Conservation (phyloP, 1,284 basidiomycete genomes). For the Cutaneotrichosporon sp. region DNA sequence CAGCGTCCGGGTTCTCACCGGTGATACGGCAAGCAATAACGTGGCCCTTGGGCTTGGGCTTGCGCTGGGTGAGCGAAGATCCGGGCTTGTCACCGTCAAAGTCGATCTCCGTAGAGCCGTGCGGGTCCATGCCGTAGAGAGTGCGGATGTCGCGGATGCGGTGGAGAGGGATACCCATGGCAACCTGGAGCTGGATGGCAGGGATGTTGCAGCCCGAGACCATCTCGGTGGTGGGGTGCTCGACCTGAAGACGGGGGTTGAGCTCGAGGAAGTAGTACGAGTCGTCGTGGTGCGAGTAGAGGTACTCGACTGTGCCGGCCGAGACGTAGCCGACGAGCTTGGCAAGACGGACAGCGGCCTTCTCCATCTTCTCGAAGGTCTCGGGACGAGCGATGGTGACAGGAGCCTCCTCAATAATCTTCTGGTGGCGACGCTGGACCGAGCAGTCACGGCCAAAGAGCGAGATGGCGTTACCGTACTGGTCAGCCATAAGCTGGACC, state of each 20-base stretch:
- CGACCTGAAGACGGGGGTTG: constrained; percentile 99
- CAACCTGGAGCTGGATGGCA: constrained; percentile 93
- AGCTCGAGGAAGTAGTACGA: constrained; percentile 97
- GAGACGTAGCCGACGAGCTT: constrained; percentile 99
- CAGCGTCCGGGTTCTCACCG: constrained; percentile 98
- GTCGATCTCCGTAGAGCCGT: constrained; percentile 86
- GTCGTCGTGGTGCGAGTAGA: constrained; percentile 92
- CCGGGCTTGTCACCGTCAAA: constrained; percentile 92
- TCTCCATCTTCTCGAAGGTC: constrained; percentile 96
- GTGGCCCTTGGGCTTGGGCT: constrained; percentile 95
- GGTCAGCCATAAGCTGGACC: constrained; percentile 97
- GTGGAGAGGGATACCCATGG: constrained; percentile 97
- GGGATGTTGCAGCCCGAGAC: constrained; percentile 98
- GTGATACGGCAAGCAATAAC: constrained; percentile 99
- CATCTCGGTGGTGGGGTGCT: constrained; percentile 99
- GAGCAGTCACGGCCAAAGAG: constrained; percentile 99
- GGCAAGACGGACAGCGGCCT: constrained; percentile 92
- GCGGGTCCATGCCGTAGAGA: constrained; percentile 89
- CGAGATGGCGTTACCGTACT: constrained; percentile 99
- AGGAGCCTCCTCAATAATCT: constrained; percentile 99
- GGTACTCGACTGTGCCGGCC: constrained; percentile 98
- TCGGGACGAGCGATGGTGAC: constrained; percentile 92
- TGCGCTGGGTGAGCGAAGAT: constrained; percentile 83
- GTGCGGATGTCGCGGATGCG: constrained; percentile 94
- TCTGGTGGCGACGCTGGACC: constrained; percentile 98